Evolutionary conservation across 768 basidiomycete species (phyloP).

Genomic region (Suillus fuscotomentosus): DNA sequence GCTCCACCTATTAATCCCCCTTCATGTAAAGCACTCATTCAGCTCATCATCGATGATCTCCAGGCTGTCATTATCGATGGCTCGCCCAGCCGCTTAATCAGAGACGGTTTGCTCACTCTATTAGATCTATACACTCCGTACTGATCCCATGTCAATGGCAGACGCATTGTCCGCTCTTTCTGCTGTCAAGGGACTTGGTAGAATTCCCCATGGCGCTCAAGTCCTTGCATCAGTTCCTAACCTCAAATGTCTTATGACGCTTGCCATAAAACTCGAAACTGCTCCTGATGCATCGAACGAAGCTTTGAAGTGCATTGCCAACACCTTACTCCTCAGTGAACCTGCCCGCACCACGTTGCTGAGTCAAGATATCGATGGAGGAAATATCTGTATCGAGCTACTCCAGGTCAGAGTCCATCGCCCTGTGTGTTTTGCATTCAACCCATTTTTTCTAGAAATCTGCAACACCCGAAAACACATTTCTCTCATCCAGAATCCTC

Average conservation of each 20-base stretch:
- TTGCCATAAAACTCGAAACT: conserved; percentile 55
- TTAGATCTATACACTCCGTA: neutral
- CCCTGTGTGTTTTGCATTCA: conserved; percentile 16
- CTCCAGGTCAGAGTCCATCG: conserved; percentile 47
- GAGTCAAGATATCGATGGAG: conserved; percentile 60
- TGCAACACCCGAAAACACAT: conserved; percentile 58
- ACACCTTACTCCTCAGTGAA: conserved; percentile 72
- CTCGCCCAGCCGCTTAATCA: conserved; percentile 47
- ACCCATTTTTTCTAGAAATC: conserved; percentile 49
- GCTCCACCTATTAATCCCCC: conserved; percentile 40
- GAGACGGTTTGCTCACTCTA: conserved; percentile 48
- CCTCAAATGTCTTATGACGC: conserved; percentile 51
- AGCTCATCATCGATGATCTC: conserved; percentile 60
- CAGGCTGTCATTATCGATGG: conserved; percentile 33
- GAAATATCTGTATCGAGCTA: conserved; percentile 50
- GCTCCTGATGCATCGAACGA: conserved; percentile 61
- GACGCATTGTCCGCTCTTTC: conserved; percentile 68
- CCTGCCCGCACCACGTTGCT: conserved; percentile 57
- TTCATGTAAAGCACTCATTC: conserved; percentile 55
- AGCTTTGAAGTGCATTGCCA: conserved; percentile 76
- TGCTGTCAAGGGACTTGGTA: conserved; percentile 74
- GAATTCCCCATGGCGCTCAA: conserved; percentile 64
- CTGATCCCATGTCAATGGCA: conserved; percentile 25
- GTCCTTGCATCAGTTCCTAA: conserved; percentile 55
- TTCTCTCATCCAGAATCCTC: conserved; percentile 73